Base-by-base conservation (phyloP, 768 basidiomycete species). In the Paxillus ammoniavirescens region DNA sequence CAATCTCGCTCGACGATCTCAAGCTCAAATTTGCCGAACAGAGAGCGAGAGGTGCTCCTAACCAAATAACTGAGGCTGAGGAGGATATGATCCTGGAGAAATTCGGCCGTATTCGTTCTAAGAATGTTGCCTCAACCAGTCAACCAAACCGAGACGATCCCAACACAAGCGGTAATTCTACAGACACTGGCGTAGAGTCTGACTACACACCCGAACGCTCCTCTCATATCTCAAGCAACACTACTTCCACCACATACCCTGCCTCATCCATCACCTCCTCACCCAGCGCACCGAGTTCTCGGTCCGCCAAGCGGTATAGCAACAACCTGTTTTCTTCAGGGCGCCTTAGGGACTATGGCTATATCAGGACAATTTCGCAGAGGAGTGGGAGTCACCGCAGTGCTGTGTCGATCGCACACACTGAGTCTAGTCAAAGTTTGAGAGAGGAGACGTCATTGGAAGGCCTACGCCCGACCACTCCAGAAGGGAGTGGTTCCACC, bases 291-390 rank as follows among this genome's bases (percentile, higher is more conserved):
- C 49, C 57, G 5, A 65, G 64, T 53, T 68, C 73, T 45, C 76
- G 80, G 33, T 80, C 81, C 38, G 72, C 75, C 52, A 87, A 88
- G 71, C 82, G 91, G 43, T 88, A 89, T 68, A 91, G 89, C 75
- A 92, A 92, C 68, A 92, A 92, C 63, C 75, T 93, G 47, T 93
- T 92, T 57, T 86, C 89, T 44, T 92, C 91, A 15, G 84, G 86
- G n/a, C 80, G 84, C 51, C 77, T 91, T 61, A 78, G 86, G 52
- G 91, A 93, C 67, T 83, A 90, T 64, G 74, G 76, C 9, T 89
- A 91, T 67, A 67, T 89, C 61, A 82, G 84, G 54, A 81, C 76
- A 64, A 75, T 79, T 47, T 77, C 76, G 15, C 75, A 72, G 61
- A 73, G 72, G 55, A 79, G 74, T 67, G 73, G 52, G 71, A 74